A percentile compares a stretch with the other conserved stretches of the same genome.
phyloP scores from a whole-genome alignment of 2,329 filamentous ascomycete species.

The Neobulgaria alba region DNA sequence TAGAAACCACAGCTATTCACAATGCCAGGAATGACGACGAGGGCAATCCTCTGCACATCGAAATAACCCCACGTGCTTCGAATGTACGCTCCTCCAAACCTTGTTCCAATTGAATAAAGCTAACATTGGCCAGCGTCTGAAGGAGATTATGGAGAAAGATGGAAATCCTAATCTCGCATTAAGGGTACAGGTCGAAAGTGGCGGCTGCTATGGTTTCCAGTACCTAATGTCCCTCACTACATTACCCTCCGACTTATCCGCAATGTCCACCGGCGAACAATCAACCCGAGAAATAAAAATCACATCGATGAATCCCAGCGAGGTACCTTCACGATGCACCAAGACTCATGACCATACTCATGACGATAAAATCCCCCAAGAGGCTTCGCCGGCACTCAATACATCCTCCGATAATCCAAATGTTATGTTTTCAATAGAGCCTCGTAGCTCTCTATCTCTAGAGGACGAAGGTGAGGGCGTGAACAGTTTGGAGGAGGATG shows the following conservation, averaged over 20 bases:
- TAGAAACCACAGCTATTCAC: conserved; percentile 40
- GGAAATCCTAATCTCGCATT: conserved; percentile 72
- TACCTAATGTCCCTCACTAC: conserved; percentile 85
- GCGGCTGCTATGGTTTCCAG: conserved; percentile 96
- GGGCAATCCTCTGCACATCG: conserved; percentile 73
- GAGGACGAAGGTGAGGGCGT: conserved; percentile 1
- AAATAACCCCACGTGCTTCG: conserved; percentile 76
- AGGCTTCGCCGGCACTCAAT: conserved; percentile 12
- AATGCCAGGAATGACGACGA: conserved; percentile 78
- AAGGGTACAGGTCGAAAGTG: conserved; percentile 86
- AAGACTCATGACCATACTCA: neutral
- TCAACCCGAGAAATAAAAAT: neutral
- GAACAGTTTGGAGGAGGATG: conserved; percentile 55
- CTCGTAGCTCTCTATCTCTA: neutral
- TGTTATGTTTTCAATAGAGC: conserved; percentile 5
- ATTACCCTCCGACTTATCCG: conserved; percentile 34
- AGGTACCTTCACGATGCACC: neutral
- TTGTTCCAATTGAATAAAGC: neutral
- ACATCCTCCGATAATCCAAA: conserved; percentile 16
- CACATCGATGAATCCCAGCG: neutral
- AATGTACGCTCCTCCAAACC: conserved; percentile 43
- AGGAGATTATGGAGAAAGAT: conserved; percentile 64
- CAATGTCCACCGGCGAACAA: neutral
- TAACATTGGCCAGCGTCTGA: conserved; percentile 19
- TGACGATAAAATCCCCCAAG: conserved; percentile 2